These are phyloP conservation scores for Ambrosia trifida DNA, from an alignment of 129 eudicot genomes.

Conservation along the genomic window DNA sequence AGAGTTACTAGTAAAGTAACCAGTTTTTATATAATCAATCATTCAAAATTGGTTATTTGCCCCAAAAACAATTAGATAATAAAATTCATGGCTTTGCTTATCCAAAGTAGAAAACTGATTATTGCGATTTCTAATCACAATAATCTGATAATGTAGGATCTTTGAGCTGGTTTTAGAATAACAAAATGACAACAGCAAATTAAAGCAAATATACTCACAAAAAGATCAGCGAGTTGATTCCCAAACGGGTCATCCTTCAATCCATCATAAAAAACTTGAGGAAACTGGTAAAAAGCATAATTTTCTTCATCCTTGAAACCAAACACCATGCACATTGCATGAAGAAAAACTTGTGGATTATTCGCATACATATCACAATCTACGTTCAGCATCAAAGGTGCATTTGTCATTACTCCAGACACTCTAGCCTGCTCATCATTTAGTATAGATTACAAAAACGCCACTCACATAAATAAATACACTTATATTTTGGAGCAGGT, in stretches of 20 bases:
- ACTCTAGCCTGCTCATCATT: conserved; percentile 50
- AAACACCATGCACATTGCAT: conserved; percentile 61
- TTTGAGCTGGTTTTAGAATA: no score
- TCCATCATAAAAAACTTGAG: conserved; percentile 59
- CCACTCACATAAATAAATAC: no score
- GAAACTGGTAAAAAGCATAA: conserved; percentile 52
- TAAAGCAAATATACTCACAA: not conserved
- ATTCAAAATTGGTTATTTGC: no score
- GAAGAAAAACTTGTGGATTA: conserved; percentile 55
- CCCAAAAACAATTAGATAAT: no score
- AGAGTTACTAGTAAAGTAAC: no score
- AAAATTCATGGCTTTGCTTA: no score
- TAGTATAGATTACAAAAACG: not conserved
- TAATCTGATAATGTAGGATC: no score
- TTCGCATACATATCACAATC: conserved; percentile 72
- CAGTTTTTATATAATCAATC: no score
- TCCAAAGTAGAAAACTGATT: no score
- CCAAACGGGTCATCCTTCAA: conserved; percentile 58
- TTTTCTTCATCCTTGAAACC: conserved; percentile 35
- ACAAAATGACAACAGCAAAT: no score
- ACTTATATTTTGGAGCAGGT: no score
- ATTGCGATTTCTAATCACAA: no score
- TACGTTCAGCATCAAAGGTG: conserved; percentile 57
- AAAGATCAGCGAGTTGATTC: conserved; percentile 33
- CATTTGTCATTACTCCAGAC: conserved; percentile 70